Evolutionary conservation across 805 yeast genomes (phyloP), one percentile per base, ranked within the genome.

Genomic region (Wickerhamiella sergipiensis): DNA sequence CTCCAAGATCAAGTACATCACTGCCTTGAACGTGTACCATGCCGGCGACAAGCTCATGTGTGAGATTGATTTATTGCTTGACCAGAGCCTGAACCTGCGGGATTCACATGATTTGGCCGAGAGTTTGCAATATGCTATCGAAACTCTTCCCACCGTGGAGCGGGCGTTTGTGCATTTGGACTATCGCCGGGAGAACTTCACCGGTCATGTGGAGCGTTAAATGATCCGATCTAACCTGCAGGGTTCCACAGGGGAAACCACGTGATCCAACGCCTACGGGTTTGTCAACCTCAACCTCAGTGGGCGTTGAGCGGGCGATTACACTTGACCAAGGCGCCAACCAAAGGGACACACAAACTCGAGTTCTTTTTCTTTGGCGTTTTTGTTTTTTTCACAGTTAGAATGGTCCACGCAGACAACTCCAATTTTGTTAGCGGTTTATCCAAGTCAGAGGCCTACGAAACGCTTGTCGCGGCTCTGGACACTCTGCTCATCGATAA

Each of bases 81-180:
- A 78, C 55, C 67, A 68, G 24, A 62, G 71, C 9, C 65, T 80
- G 55, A 62, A 71, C 2, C 67, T 84, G 59, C 74, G 79, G 52
- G 94, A 85, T 58, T 71, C 80, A 50, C 94, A 85, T 63, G 94
- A 85, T 62, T 71, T 85, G 36, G 94, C 86, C 3, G 94, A 84
- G 64, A 81, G 89, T 0, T 67, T 85, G 45, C 94, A 85, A 64
- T 85, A 83, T 60, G 84, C 92, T 1, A 71, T 85, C 23, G 94
- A 85, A 56, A 78, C 88, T 0, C 67, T 85, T 53, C 88, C 90
- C 0, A 76, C 71, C 63, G 88, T 85, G 2, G 90, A 85, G 61
- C 70, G 94, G 49, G 87, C 89, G 1, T 85, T 81, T 70, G 92
- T 85, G 17, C 94, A 85, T 62, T 72, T 84, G 31, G 94, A 85